Evolutionary conservation across 1,284 basidiomycete species (phyloP).

Genomic region (Leucoagaricus sp.): DNA sequence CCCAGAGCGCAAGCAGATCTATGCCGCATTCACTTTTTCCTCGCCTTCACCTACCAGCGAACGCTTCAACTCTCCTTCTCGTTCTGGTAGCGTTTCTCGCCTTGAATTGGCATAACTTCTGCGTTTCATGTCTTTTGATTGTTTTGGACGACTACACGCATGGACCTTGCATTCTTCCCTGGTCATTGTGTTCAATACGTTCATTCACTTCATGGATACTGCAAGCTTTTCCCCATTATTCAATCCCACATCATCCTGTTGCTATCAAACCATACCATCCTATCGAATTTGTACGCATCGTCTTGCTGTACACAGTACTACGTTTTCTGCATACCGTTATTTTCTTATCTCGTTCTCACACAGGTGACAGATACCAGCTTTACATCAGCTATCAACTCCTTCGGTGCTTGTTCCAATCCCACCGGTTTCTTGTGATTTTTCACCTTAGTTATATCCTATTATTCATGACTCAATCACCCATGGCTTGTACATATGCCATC

Average conservation of each 20-base stretch:
- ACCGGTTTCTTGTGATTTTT: not conserved
- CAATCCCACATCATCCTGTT: not conserved
- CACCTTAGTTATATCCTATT: conserved; percentile 11
- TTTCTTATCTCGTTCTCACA: conserved; percentile 1
- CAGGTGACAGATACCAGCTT: conserved; percentile 1
- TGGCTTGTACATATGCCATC: conserved; percentile 5
- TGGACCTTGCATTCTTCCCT: not conserved
- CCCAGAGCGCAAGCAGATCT: conserved; percentile 68
- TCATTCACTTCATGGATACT: conserved; percentile 7
- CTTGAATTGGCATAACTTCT: conserved; percentile 30
- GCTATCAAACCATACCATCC: conserved; percentile 3
- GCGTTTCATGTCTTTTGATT: not conserved
- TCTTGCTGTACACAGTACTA: not conserved
- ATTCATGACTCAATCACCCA: not conserved
- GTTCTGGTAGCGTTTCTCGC: conserved; percentile 32
- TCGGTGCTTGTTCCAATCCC: conserved; percentile 2
- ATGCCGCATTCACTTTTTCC: conserved; percentile 75
- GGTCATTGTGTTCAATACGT: not conserved
- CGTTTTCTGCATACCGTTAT: not conserved
- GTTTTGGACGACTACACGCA: not conserved
- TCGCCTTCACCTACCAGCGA: conserved; percentile 63
- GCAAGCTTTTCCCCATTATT: conserved; percentile 9
- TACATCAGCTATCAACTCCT: not conserved
- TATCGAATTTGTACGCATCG: not conserved
- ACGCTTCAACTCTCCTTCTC: conserved; percentile 41